A percentile compares a stretch with the other conserved stretches of the same genome.
Conservation (phyloP, 1,284 basidiomycete species). For the Leccinum angustisporum region DNA sequence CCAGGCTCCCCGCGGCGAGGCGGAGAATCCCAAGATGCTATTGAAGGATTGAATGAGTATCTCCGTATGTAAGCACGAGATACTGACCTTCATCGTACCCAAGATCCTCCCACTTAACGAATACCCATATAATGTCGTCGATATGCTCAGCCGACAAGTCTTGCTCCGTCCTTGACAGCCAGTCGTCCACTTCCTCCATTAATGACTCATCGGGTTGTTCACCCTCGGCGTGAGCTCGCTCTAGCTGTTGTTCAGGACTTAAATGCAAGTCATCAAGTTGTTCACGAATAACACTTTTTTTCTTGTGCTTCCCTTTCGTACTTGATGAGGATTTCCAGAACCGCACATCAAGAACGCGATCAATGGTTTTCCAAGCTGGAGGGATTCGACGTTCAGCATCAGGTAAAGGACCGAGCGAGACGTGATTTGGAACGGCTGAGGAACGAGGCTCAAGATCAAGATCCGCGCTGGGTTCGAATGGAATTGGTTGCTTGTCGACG, state of each 20-base stretch:
- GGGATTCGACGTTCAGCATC: slow-evolving; percentile 76
- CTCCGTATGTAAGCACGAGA: not conserved
- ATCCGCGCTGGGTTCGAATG: slow-evolving; percentile 38
- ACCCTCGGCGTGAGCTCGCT: slow-evolving; percentile 51
- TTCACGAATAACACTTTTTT: slow-evolving; percentile 27
- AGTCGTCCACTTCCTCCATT: slow-evolving; percentile 58
- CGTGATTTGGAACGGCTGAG: slow-evolving; percentile 19
- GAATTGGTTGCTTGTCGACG: slow-evolving; percentile 30
- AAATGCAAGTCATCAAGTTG: slow-evolving; percentile 32
- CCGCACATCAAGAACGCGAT: slow-evolving; percentile 76
- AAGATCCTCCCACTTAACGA: slow-evolving; percentile 89
- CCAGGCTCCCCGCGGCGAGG: slow-evolving; percentile 57
- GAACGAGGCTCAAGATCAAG: slow-evolving; percentile 41
- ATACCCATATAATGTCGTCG: slow-evolving; percentile 68
- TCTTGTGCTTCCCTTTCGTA: slow-evolving; percentile 22
- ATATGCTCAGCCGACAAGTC: slow-evolving; percentile 53
- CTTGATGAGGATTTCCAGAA: slow-evolving; percentile 45
- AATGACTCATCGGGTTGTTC: slow-evolving; percentile 53
- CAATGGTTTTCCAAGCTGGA: slow-evolving; percentile 72
- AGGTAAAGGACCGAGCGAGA: slow-evolving; percentile 37
- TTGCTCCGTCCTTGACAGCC: slow-evolving; percentile 49
- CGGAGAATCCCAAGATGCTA: slow-evolving; percentile 91
- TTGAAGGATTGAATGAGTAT: slow-evolving; percentile 7
- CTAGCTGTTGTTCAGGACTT: slow-evolving; percentile 36
- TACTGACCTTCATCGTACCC: slow-evolving; percentile 82